These are phyloP conservation scores for Phytophthora litchii DNA, from an alignment of 352 stramenopile genomes.

Conservation along the genomic window DNA sequence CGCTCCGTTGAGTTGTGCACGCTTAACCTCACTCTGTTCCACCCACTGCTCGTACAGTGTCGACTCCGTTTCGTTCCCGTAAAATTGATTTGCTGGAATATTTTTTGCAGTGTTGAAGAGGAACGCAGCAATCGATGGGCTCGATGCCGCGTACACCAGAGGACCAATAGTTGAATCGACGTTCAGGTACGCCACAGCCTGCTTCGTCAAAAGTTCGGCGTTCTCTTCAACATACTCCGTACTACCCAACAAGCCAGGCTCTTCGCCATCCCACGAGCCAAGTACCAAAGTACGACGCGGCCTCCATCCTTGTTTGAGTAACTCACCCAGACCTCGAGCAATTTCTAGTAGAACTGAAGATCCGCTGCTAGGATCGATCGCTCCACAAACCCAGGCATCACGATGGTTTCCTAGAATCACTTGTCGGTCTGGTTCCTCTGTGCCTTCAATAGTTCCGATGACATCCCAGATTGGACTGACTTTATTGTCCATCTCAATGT, in stretches of 20 bases:
- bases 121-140: conserved; percentile 68
- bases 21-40: conserved; percentile 7
- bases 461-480: conserved; percentile 87
- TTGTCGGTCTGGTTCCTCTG: conserved; percentile 49
- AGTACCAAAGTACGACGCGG: conserved; percentile 71
- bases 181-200: conserved; percentile 88
- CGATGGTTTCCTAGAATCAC: conserved; percentile 89
- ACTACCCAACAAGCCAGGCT: conserved; percentile 79
- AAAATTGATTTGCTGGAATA: conserved; percentile 59
- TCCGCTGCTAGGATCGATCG: conserved; percentile 85
- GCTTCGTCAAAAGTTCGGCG: conserved; percentile 43
- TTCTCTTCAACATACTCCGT: conserved; percentile 86
- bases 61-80: conserved; percentile 32
- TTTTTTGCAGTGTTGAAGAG: conserved; percentile 57
- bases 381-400: conserved; percentile 91
- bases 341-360: conserved; percentile 81
- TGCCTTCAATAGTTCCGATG: conserved; percentile 76
- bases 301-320: conserved; percentile 68
- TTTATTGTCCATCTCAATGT: conserved; percentile 76
- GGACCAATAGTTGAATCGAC: conserved; percentile 76
- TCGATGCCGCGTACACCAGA: conserved; percentile 51
- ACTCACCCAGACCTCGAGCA: conserved; percentile 56
- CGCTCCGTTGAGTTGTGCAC: conserved; percentile 7
- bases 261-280: conserved; percentile 82
- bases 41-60: conserved; percentile 44